Evolutionary conservation across 768 basidiomycete genomes (phyloP).

Genomic region (Mycena chlorophos): DNA sequence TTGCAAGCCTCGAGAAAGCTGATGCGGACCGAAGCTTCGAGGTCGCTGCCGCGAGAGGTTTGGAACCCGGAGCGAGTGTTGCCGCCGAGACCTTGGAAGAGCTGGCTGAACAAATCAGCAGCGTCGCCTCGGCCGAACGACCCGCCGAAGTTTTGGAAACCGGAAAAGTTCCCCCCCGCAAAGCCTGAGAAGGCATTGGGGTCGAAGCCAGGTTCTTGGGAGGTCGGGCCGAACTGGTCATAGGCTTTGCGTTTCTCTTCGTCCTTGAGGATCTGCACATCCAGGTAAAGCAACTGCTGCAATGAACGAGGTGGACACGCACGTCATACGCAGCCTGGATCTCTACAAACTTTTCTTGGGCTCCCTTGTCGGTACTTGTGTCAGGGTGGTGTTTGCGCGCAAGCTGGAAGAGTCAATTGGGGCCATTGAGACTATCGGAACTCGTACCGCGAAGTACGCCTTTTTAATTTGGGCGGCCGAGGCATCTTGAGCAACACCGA

Average conservation of each 20-base stretch:
- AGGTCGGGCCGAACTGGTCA: slow-evolving; percentile 90
- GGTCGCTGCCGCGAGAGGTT: slow-evolving; percentile 69
- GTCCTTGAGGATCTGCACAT: slow-evolving; percentile 81
- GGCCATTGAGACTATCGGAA: slow-evolving; percentile 8
- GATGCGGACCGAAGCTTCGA: slow-evolving; percentile 75
- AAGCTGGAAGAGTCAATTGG: slow-evolving; percentile 54
- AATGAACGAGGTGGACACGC: slow-evolving; percentile 19
- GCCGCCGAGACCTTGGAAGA: slow-evolving; percentile 75
- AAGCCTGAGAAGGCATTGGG: slow-evolving; percentile 72
- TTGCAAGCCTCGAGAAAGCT: slow-evolving; percentile 95
- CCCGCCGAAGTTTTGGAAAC: slow-evolving; percentile 70
- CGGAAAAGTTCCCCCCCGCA: slow-evolving; percentile 59
- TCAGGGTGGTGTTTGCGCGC: slow-evolving; percentile 99
- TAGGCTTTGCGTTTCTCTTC: slow-evolving; percentile 89
- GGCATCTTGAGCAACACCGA: slow-evolving; percentile 86
- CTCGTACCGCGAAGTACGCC: slow-evolving; percentile 86
- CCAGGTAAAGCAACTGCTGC: slow-evolving; percentile 19
- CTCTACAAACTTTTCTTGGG: slow-evolving; percentile 92
- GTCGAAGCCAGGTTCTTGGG: slow-evolving; percentile 93
- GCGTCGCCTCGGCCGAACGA: slow-evolving; percentile 52
- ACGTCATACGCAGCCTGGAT: slow-evolving; percentile 98
- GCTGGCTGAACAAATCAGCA: slow-evolving; percentile 77
- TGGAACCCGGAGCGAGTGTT: slow-evolving; percentile 43
- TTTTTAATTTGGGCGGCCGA: slow-evolving; percentile 92
- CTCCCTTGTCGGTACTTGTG: slow-evolving; percentile 88